These are phyloP conservation scores for Nicotiana rustica DNA, from an alignment of 305 asterid species.

Conservation along the genomic window DNA sequence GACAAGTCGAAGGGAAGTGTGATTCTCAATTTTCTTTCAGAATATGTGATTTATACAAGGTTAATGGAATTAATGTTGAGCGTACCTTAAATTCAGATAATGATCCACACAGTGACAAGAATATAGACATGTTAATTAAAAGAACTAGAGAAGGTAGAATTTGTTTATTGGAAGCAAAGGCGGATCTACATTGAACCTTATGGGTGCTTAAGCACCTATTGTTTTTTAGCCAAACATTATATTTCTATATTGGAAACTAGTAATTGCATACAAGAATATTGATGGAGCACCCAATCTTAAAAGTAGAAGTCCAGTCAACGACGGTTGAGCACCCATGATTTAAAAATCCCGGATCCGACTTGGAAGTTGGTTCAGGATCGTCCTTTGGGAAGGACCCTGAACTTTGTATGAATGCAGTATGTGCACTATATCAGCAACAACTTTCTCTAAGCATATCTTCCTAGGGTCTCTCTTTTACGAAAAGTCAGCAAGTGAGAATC, in stretches of 20 bases:
- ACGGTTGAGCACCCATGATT: no score
- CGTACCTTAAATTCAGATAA: neutral
- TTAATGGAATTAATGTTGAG: neutral
- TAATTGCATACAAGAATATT: no score
- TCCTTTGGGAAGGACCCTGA: slow-evolving; percentile 32
- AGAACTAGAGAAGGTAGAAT: neutral
- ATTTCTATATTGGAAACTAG: no score
- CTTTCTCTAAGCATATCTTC: slow-evolving; percentile 7
- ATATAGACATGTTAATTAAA: neutral
- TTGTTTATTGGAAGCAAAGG: neutral
- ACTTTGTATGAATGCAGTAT: slow-evolving; percentile 35
- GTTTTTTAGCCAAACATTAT: no score
- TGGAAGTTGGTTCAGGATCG: neutral
- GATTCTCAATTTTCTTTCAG: neutral
- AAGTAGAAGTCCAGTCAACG: no score
- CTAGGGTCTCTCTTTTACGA: neutral
- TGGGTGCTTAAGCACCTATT: no score
- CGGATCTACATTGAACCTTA: no score
- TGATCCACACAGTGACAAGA: neutral
- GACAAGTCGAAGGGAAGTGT: neutral
- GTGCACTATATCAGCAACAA: slow-evolving; percentile 32
- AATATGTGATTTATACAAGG: neutral
- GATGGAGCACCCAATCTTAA: no score
- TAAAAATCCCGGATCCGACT: no score
- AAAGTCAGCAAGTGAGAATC: neutral